Evolutionary conservation across 306 rosid species (phyloP).

Genomic region (Gillenia trifoliata): DNA sequence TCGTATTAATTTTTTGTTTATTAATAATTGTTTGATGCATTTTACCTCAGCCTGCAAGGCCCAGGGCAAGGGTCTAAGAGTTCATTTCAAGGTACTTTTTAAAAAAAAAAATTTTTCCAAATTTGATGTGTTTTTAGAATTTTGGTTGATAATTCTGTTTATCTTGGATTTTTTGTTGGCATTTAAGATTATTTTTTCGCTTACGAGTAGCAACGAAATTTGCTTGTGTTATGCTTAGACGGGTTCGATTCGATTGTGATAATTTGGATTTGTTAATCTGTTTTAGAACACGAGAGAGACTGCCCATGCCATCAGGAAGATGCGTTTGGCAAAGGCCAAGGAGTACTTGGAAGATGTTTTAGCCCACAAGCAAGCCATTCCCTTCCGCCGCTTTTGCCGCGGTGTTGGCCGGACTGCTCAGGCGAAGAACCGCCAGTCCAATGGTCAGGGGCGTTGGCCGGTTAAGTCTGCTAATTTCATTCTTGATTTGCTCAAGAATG

Average conservation of each 20-base stretch:
- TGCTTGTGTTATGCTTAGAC: not conserved
- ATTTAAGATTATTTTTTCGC: not conserved
- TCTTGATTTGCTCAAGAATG: slow-evolving; percentile 84
- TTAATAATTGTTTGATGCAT: not conserved
- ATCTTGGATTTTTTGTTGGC: not conserved
- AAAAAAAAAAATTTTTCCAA: too few relatives aligned
- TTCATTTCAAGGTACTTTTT: slow-evolving; percentile 75
- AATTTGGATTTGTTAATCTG: not conserved
- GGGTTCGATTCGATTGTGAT: not conserved
- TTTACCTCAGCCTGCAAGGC: slow-evolving; percentile 79
- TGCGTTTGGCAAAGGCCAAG: slow-evolving; percentile 74
- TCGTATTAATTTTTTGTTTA: not conserved
- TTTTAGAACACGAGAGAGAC: slow-evolving; percentile 80
- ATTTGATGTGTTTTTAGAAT: not conserved
- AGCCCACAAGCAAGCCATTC: slow-evolving; percentile 91
- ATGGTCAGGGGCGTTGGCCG: slow-evolving; percentile 96
- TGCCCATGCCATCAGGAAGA: slow-evolving; percentile 64
- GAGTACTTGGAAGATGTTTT: slow-evolving; percentile 82
- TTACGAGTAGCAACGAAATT: not conserved
- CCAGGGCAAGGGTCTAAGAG: slow-evolving; percentile 80
- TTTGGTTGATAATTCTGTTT: not conserved
- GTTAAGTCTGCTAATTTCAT: slow-evolving; percentile 76
- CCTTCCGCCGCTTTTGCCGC: slow-evolving; percentile 74
- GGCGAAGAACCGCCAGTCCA: slow-evolving; percentile 81
- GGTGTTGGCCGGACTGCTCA: slow-evolving; percentile 91